Percentiles rank a stretch among this genome's conserved stretches.
Evolutionary conservation across 164 flowering plant genomes (phyloP).

Genomic region (Annona squamosa): DNA sequence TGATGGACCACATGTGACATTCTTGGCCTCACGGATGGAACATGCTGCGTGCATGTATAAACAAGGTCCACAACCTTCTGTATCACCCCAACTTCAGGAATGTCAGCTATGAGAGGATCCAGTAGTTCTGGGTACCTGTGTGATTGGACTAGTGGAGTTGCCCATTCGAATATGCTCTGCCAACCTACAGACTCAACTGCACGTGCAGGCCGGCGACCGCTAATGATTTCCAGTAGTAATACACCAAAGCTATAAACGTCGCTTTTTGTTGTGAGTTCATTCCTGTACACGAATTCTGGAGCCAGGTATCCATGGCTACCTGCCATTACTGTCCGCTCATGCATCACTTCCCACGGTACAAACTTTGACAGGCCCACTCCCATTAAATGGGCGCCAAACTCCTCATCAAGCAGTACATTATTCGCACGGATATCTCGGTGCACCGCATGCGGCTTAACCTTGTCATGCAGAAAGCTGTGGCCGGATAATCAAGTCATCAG

Average conservation of each 20-base stretch:
- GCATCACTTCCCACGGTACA: constrained; percentile 94
- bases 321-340: constrained; percentile 86
- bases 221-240: constrained; percentile 73
- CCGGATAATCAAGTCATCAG: background rate
- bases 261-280: constrained; percentile 94
- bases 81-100: constrained; percentile 64
- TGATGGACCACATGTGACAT: constrained; percentile 98
- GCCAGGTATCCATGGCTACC: constrained; percentile 89
- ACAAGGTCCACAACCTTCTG: constrained; percentile 94
- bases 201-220: constrained; percentile 87
- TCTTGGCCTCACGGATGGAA: constrained; percentile 88
- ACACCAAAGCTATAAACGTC: constrained; percentile 97
- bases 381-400: constrained; percentile 85
- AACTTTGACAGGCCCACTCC: constrained; percentile 93
- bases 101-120: constrained; percentile 64
- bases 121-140: constrained; percentile 65
- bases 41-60: constrained; percentile 86
- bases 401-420: constrained; percentile 88
- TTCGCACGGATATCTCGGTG: constrained; percentile 89
- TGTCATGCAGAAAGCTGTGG: constrained; percentile 86
- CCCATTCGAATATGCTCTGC: constrained; percentile 96
- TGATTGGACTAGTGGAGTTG: constrained; percentile 87
- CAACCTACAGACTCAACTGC: constrained; percentile 78
- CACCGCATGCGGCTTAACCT: constrained; percentile 94
- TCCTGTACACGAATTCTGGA: constrained; percentile 88